phyloP scores from a whole-genome alignment of 2,329 filamentous ascomycete genomes.

The Biscogniauxia sp. region DNA sequence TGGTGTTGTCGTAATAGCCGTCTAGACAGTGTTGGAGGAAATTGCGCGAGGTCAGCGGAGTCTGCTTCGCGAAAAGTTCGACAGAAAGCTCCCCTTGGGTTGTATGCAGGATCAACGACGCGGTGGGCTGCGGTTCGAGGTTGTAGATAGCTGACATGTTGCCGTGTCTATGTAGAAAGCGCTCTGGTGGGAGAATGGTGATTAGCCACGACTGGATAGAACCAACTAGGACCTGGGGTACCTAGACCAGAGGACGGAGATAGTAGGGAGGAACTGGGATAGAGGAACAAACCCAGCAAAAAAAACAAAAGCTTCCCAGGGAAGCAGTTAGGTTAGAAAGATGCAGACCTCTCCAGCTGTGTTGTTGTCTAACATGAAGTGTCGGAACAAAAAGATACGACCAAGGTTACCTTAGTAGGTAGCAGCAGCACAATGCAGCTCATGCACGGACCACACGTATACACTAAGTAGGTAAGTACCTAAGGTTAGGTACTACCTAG shows the following conservation, averaged over 20 bases:
- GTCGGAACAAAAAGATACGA: constrained; percentile 8
- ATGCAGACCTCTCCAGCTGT: neutral
- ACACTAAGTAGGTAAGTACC: neutral
- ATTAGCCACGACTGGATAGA: neutral
- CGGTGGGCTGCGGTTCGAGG: constrained; percentile 90
- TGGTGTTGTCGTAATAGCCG: constrained; percentile 89
- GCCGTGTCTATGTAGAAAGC: neutral
- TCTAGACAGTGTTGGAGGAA: constrained; percentile 94
- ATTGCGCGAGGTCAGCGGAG: constrained; percentile 86
- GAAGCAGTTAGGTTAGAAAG: neutral
- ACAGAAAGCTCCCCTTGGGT: constrained; percentile 85
- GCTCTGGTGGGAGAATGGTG: neutral
- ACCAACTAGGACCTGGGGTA: neutral
- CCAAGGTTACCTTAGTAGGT: too few relatives aligned
- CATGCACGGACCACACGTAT: neutral
- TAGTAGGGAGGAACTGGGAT: neutral
- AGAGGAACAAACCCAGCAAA: neutral
- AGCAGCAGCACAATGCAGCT: neutral
- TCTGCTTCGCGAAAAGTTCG: constrained; percentile 93
- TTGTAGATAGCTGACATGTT: constrained; percentile 89
- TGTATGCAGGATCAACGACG: constrained; percentile 86
- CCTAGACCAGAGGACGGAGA: neutral
- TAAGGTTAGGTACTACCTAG: neutral
- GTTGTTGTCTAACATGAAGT: constrained; percentile 3
- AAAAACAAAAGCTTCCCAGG: neutral